These are phyloP conservation scores for Blastocystis sp. DNA, from an alignment of 352 stramenopile species.

Conservation along the genomic window DNA sequence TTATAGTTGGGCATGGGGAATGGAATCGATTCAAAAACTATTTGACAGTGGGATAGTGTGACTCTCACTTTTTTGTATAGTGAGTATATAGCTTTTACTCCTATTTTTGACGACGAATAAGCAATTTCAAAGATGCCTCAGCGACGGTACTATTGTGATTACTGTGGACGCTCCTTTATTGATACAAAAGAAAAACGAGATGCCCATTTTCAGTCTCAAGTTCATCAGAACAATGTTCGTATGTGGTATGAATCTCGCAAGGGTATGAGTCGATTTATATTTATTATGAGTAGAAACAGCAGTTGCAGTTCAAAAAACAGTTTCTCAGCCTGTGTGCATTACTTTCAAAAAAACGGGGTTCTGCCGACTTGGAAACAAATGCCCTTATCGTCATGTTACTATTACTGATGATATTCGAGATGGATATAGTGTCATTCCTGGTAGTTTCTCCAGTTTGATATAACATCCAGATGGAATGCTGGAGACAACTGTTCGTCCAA, in stretches of 20 bases:
- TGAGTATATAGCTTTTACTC: no score
- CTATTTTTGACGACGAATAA: neutral
- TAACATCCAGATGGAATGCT: slow-evolving; percentile 9
- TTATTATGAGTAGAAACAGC: slow-evolving; percentile 5
- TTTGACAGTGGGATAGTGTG: no score
- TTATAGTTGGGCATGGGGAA: no score
- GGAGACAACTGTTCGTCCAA: slow-evolving; percentile 37
- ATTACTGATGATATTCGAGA: slow-evolving; percentile 6
- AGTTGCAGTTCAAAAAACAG: neutral
- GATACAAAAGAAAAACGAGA: slow-evolving; percentile 26
- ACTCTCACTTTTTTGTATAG: no score
- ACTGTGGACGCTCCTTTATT: slow-evolving; percentile 34
- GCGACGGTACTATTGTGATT: slow-evolving; percentile 51
- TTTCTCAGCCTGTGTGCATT: neutral
- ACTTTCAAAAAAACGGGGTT: slow-evolving; percentile 14
- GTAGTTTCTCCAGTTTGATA: neutral
- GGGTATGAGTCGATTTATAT: neutral
- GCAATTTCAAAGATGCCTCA: neutral
- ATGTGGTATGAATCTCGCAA: slow-evolving; percentile 34
- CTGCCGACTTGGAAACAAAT: slow-evolving; percentile 50
- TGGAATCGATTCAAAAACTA: no score
- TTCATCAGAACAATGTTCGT: slow-evolving; percentile 51
- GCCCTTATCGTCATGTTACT: slow-evolving; percentile 26
- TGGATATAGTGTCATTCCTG: slow-evolving; percentile 22
- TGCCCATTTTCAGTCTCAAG: slow-evolving; percentile 9